Evolutionary conservation across 306 rosid genomes (phyloP).

Genomic region (Fragaria vesca): DNA sequence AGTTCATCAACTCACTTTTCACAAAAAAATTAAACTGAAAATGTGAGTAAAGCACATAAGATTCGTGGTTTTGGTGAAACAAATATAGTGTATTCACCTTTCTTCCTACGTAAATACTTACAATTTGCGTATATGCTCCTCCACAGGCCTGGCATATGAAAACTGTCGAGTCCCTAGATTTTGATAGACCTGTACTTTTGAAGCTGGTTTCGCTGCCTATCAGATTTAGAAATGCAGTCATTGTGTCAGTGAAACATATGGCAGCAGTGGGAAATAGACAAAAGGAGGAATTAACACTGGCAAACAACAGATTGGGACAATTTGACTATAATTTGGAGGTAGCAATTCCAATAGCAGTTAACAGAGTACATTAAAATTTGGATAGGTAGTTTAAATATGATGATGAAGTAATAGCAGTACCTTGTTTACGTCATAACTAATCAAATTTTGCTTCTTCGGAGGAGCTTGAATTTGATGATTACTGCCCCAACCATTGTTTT

Average conservation of each 20-base stretch:
- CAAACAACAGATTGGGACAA: conserved; percentile 6
- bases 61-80: conserved; percentile 3
- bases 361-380: conserved; percentile 4
- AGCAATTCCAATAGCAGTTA: background rate
- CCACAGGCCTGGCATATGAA: conserved; percentile 50
- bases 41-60: background rate
- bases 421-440: conserved; percentile 44
- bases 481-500: conserved; percentile 44
- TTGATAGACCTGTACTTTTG: conserved; percentile 36
- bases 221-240: conserved; percentile 30
- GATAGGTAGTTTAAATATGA: background rate
- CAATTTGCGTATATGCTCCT: conserved; percentile 52
- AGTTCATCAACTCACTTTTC: background rate
- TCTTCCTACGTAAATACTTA: conserved; percentile 33
- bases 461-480: conserved; percentile 47
- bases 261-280: conserved; percentile 14
- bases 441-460: conserved; percentile 38
- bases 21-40: background rate
- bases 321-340: background rate
- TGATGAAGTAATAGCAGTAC: conserved; percentile 30
- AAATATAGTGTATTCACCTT: conserved; percentile 1
- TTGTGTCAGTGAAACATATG: conserved; percentile 17
- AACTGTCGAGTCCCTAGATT: conserved; percentile 56
- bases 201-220: conserved; percentile 57
- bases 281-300: conserved; percentile 2